Evolutionary conservation across 305 asterid species (phyloP), one percentile per base, ranked within the genome.

Genomic region (Plantago coronopus): DNA sequence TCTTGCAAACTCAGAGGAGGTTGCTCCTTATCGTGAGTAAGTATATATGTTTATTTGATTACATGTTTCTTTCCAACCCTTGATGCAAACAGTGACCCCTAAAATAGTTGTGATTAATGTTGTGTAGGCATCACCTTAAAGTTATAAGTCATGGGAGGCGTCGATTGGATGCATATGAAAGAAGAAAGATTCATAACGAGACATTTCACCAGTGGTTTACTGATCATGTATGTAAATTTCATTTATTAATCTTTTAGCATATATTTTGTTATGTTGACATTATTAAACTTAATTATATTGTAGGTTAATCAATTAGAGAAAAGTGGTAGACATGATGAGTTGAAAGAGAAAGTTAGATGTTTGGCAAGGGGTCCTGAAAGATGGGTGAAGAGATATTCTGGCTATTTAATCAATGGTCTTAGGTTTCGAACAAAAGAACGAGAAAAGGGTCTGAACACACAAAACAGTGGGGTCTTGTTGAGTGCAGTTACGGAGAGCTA

Each of bases 401-500:
- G 29, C 19, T 49, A 22, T 59, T 1, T 22, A 2, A 29, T 59
- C 0, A 45, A 59, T 22, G 25, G 64, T 3, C 44, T 44, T 10
- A 40, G 54, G 10, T 59, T 59, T 25, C 64, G 44, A 16, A 59
- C 54, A 23, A 45, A 40, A 21, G 40, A 59, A 2, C 42, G 40
- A 15, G 63, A 59, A 17, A 43, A 15, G 7, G 23, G 23, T 5
- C 43, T 13, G 7, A 59, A 22, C 22, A 19, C 62, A 0, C 50
- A 57, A 57, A 57, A 57, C 14, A 40, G 50, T 38, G 49, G 62
- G 4, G 50, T 44, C 4, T 59, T 21, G 22, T 56, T 19, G 47
- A 56, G 17, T 40, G 48, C 12, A 46, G 34, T 10, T 44, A 31
- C 27, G 6, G 44, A 31, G 17, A 54, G 34, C 29, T 0, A 54